These are phyloP conservation scores for Acer saccharum DNA, from an alignment of 345 rosid genomes.

Conservation along the genomic window DNA sequence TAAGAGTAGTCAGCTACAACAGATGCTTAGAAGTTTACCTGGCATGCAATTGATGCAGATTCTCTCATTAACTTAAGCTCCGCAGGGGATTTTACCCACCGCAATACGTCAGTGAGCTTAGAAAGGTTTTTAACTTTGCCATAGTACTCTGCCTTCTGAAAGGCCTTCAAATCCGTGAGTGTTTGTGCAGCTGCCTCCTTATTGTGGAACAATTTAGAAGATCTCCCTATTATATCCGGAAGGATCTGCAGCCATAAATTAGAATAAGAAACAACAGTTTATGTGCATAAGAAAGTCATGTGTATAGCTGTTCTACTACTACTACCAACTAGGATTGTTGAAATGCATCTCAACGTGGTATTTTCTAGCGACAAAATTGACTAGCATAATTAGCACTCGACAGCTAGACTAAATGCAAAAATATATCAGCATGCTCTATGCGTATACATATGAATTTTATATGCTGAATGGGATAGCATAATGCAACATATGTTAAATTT, in stretches of 20 bases:
- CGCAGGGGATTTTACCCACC: conserved; percentile 86
- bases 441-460: neutral
- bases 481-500: neutral
- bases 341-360: neutral
- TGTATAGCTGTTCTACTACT: neutral
- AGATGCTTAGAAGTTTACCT: conserved; percentile 51
- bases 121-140: conserved; percentile 72
- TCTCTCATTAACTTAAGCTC: conserved; percentile 92
- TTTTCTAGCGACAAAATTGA: neutral
- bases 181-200: conserved; percentile 56
- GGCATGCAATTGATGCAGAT: conserved; percentile 93
- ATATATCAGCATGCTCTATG: neutral
- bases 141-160: conserved; percentile 44
- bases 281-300: neutral
- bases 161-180: conserved; percentile 71
- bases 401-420: neutral
- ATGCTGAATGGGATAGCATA: neutral
- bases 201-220: conserved; percentile 80
- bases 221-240: conserved; percentile 71
- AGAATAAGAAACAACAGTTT: conserved; percentile 14
- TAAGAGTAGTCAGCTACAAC: conserved; percentile 1
- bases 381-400: neutral
- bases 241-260: conserved; percentile 63
- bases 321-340: neutral
- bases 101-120: conserved; percentile 61